Evolutionary conservation across 306 rosid species (phyloP).

Genomic region (Prunus mira): DNA sequence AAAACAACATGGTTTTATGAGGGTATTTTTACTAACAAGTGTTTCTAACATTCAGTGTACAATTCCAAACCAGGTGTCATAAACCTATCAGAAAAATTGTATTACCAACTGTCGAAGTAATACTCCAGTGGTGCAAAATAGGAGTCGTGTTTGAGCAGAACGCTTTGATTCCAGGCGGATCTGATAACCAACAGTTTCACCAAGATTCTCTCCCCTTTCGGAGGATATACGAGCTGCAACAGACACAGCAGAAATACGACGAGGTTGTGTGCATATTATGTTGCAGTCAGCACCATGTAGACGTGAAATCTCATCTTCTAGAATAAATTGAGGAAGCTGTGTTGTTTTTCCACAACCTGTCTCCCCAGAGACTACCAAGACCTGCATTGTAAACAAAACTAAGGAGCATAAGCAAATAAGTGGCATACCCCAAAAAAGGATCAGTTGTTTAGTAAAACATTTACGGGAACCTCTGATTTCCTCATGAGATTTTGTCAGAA

Average conservation of each 20-base stretch:
- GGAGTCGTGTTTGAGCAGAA: constrained; percentile 69
- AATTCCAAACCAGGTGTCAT: constrained; percentile 1
- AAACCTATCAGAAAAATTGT: constrained; percentile 15
- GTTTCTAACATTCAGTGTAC: not conserved
- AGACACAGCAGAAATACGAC: constrained; percentile 96
- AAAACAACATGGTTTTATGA: not conserved
- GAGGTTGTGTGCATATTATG: constrained; percentile 95
- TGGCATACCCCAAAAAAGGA: not conserved
- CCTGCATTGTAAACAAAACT: constrained; percentile 48
- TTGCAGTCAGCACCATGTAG: constrained; percentile 78
- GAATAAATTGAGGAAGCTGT: constrained; percentile 85
- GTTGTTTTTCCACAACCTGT: constrained; percentile 99
- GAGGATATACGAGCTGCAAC: constrained; percentile 90
- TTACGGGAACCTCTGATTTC: not conserved
- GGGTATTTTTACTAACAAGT: not conserved
- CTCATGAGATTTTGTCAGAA: not conserved
- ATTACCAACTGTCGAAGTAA: constrained; percentile 87
- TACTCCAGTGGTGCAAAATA: constrained; percentile 97
- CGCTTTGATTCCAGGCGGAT: constrained; percentile 89
- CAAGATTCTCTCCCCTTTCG: constrained; percentile 90
- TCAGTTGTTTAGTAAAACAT: not conserved
- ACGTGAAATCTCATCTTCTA: constrained; percentile 72
- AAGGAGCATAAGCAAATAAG: not conserved
- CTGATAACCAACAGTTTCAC: constrained; percentile 92
- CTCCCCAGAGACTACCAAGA: constrained; percentile 96